phyloP scores from a whole-genome alignment of 2,329 filamentous ascomycete genomes.

The Aspergillus bombycis region DNA sequence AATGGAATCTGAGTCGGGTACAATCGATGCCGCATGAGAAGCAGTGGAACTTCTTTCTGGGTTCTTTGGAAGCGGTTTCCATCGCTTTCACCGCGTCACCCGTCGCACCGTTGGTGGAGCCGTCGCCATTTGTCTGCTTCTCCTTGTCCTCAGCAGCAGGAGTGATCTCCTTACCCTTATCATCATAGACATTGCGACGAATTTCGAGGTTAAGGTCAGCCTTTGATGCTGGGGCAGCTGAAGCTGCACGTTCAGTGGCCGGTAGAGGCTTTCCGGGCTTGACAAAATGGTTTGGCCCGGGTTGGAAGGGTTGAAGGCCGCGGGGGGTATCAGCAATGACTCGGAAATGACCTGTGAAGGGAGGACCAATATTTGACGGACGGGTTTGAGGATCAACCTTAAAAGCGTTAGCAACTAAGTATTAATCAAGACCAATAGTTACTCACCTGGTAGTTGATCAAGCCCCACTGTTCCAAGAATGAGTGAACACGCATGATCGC shows the following conservation, averaged over 20 bases:
- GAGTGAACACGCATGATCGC: constrained; percentile 98
- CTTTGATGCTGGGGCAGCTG: constrained; percentile 68
- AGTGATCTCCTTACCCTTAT: constrained; percentile 81
- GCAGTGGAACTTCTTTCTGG: constrained; percentile 74
- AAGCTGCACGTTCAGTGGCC: constrained; percentile 73
- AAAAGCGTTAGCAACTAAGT: constrained; percentile 3
- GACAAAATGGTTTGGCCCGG: constrained; percentile 72
- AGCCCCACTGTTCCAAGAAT: constrained; percentile 96
- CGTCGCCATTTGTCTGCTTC: constrained; percentile 71
- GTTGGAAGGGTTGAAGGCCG: constrained; percentile 93
- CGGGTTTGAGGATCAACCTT: constrained; percentile 95
- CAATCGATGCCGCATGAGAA: constrained; percentile 92
- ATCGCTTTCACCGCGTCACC: constrained; percentile 64
- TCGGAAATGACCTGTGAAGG: constrained; percentile 96
- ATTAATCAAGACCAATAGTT: background rate
- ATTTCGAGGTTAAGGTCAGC: constrained; percentile 88
- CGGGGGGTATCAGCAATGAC: constrained; percentile 94
- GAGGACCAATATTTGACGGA: constrained; percentile 91
- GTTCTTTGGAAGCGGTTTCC: constrained; percentile 62
- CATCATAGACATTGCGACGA: constrained; percentile 92
- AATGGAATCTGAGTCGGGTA: constrained; percentile 71
- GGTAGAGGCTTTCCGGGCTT: constrained; percentile 64
- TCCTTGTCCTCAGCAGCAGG: constrained; percentile 69
- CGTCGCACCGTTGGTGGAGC: constrained; percentile 63
- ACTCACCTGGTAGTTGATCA: constrained; percentile 96